Percentiles rank a stretch among this genome's conserved stretches.
phyloP scores from a whole-genome alignment of 225 moss, liverwort and hornwort genomes.

The Rhytidiadelphus loreus region DNA sequence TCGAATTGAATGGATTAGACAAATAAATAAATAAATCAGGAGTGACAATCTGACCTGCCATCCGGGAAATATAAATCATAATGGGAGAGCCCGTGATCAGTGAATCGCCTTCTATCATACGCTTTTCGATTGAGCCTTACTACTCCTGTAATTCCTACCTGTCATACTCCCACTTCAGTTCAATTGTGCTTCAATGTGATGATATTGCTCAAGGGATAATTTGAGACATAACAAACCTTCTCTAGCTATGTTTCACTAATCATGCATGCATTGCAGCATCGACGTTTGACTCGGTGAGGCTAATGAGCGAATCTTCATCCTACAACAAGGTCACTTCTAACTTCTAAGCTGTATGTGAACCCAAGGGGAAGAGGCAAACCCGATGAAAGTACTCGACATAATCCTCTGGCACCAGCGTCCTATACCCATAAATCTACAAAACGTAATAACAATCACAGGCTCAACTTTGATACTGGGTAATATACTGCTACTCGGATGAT shows the following conservation, averaged over 20 bases:
- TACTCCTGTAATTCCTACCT: slow-evolving; percentile 84
- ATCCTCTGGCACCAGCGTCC: slow-evolving; percentile 90
- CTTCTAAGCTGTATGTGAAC: neutral
- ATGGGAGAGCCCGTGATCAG: slow-evolving; percentile 82
- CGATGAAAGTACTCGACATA: slow-evolving; percentile 96
- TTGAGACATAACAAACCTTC: neutral
- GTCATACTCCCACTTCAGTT: slow-evolving; percentile 14
- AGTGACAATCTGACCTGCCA: slow-evolving; percentile 56
- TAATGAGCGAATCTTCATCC: neutral
- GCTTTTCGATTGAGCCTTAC: slow-evolving; percentile 86
- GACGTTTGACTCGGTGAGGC: neutral
- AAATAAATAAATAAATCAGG: neutral
- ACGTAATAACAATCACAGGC: neutral
- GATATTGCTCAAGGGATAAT: neutral
- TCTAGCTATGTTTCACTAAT: neutral
- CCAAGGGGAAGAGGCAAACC: slow-evolving; percentile 41
- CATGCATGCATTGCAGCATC: neutral
- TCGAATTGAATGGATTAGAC: neutral
- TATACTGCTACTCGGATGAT: neutral
- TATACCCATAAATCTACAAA: slow-evolving; percentile 92
- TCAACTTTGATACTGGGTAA: neutral
- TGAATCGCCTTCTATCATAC: slow-evolving; percentile 82
- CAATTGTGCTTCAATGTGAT: slow-evolving; percentile 1
- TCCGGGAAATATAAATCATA: slow-evolving; percentile 95
- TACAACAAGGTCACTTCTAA: neutral